Conservation (phyloP, 2,329 filamentous ascomycete species). For the Aspergillus awamori region DNA sequence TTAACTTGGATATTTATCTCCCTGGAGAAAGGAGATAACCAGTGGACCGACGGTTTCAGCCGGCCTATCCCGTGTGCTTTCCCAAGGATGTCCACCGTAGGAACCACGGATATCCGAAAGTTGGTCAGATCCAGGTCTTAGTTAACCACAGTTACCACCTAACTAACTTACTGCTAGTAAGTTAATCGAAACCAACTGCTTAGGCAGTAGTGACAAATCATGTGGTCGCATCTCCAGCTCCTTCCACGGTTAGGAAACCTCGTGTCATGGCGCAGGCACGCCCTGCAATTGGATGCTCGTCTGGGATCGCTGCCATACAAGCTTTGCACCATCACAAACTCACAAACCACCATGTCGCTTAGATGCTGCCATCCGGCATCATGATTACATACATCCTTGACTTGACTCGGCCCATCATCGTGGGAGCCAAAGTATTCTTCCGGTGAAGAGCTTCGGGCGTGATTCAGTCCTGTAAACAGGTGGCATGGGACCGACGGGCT, state of each 20-base stretch:
- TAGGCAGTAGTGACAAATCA: conserved; percentile 12
- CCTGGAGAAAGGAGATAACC: conserved; percentile 8
- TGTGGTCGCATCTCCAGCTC: not conserved
- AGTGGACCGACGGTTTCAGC: conserved; percentile 18
- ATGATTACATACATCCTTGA: not conserved
- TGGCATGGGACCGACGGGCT: not conserved
- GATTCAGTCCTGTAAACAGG: not conserved
- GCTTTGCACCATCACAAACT: conserved; percentile 4
- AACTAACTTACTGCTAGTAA: too few relatives aligned
- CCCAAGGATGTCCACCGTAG: conserved; percentile 19
- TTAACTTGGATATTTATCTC: not conserved
- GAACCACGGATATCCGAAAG: conserved; percentile 14
- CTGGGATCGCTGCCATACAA: not conserved
- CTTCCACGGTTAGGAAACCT: conserved; percentile 8
- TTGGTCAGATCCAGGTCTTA: not conserved
- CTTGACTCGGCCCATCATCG: too few relatives aligned
- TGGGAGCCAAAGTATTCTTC: too few relatives aligned
- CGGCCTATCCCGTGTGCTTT: conserved; percentile 17
- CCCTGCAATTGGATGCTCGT: conserved; percentile 2
- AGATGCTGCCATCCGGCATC: not conserved
- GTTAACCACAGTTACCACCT: too few relatives aligned
- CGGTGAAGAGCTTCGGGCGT: too few relatives aligned
- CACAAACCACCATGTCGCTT: not conserved
- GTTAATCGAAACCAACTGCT: not conserved
- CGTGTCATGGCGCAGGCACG: conserved; percentile 8